Evolutionary conservation across 1,284 basidiomycete species (phyloP).

Genomic region (Pseudozyma sp.): DNA sequence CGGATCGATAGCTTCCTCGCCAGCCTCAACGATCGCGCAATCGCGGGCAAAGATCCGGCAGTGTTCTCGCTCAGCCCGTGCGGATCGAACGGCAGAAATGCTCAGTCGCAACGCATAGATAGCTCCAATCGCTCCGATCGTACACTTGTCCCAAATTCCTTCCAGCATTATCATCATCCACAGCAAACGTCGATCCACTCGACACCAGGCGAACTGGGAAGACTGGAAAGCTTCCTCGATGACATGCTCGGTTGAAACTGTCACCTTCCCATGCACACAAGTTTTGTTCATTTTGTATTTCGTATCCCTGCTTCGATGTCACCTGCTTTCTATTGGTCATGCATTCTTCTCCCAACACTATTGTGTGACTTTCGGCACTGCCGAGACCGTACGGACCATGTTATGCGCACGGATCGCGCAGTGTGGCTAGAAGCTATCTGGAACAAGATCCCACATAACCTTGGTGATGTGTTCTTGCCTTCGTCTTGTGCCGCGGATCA

Average conservation of each 20-base stretch:
- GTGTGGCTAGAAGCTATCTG: constrained; percentile 23
- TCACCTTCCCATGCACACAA: neutral
- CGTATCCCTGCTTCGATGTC: no score
- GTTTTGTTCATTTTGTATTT: neutral
- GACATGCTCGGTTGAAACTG: constrained; percentile 43
- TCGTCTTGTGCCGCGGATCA: constrained; percentile 56
- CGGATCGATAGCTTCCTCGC: constrained; percentile 49
- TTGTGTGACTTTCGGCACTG: no score
- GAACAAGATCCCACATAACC: constrained; percentile 60
- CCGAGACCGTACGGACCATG: no score
- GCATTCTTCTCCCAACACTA: no score
- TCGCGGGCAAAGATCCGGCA: constrained; percentile 18
- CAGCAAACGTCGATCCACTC: constrained; percentile 16
- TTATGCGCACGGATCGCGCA: neutral
- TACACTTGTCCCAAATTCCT: no score
- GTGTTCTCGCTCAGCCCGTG: constrained; percentile 26
- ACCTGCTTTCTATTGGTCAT: no score
- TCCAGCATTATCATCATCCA: neutral
- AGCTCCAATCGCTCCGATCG: neutral
- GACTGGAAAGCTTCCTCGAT: constrained; percentile 48
- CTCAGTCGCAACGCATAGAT: neutral
- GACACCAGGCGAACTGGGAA: constrained; percentile 28
- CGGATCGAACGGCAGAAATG: neutral
- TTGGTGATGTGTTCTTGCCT: constrained; percentile 62
- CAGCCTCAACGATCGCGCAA: constrained; percentile 40